Conservation (phyloP, 805 yeast genomes). For the Myxozyma vanderwaltii region DNA sequence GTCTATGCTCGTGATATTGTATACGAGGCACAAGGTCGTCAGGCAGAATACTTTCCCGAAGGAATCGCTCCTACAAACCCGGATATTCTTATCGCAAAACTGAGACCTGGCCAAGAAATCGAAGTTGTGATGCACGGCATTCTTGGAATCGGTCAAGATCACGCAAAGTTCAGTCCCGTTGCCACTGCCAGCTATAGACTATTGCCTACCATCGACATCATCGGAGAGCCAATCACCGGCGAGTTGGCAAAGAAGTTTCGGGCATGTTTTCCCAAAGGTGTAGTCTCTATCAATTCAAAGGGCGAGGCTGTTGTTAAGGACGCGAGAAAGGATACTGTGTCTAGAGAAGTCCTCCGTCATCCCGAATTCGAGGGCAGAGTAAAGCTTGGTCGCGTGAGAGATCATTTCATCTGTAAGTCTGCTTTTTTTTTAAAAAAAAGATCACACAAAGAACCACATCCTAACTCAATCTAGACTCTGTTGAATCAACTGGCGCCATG, state of each 20-base stretch:
- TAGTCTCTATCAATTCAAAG: constrained; percentile 52
- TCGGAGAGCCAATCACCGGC: constrained; percentile 69
- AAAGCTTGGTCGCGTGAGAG: constrained; percentile 85
- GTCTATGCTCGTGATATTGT: constrained; percentile 88
- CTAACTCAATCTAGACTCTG: constrained; percentile 53
- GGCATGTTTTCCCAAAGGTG: constrained; percentile 92
- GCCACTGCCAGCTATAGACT: constrained; percentile 94
- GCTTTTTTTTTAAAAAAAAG: too few species aligned
- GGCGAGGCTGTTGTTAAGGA: constrained; percentile 79
- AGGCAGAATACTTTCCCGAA: constrained; percentile 68
- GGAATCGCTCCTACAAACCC: constrained; percentile 57
- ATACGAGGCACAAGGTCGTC: constrained; percentile 91
- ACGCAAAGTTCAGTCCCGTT: constrained; percentile 97
- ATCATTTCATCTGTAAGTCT: constrained; percentile 70
- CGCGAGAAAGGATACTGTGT: constrained; percentile 93
- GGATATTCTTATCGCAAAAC: constrained; percentile 83
- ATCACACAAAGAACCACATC: too few species aligned
- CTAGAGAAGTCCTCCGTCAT: constrained; percentile 94
- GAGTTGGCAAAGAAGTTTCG: constrained; percentile 76
- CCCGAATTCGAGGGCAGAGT: constrained; percentile 88
- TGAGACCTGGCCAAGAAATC: constrained; percentile 97
- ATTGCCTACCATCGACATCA: constrained; percentile 81
- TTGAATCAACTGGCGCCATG: constrained; percentile 96
- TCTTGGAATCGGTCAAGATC: constrained; percentile 90
- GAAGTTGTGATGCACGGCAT: constrained; percentile 86